These are phyloP conservation scores for Alloteropsis semialata DNA, from an alignment of 176 grass and related monocot species.

Conservation along the genomic window DNA sequence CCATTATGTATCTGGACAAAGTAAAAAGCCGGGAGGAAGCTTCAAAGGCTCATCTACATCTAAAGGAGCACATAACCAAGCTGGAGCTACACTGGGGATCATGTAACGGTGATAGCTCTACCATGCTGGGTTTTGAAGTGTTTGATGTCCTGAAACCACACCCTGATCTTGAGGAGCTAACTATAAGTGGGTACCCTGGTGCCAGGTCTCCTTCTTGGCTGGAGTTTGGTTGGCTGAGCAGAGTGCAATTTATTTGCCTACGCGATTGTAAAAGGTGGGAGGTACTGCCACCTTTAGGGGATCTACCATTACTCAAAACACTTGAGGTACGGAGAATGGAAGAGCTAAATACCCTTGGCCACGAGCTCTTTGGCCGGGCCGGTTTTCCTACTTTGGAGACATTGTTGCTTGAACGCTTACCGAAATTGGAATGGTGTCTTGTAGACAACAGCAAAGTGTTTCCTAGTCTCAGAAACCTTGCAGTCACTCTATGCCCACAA, in stretches of 20 bases:
- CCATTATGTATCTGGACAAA: slow-evolving; percentile 20
- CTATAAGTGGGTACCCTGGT: slow-evolving; percentile 35
- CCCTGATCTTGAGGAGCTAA: slow-evolving; percentile 23
- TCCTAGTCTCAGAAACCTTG: slow-evolving; percentile 14
- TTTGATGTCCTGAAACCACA: slow-evolving; percentile 40
- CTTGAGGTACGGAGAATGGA: slow-evolving; percentile 19
- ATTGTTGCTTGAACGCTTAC: not conserved
- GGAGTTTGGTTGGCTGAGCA: not conserved
- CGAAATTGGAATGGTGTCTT: slow-evolving; percentile 8
- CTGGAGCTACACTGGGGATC: slow-evolving; percentile 18
- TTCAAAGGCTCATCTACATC: not conserved
- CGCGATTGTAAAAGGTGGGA: slow-evolving; percentile 17
- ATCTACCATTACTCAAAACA: slow-evolving; percentile 17
- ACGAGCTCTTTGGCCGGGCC: slow-evolving; percentile 21
- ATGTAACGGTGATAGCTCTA: not conserved
- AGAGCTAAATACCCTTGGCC: not conserved
- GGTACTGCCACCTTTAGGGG: slow-evolving; percentile 34
- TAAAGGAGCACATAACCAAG: slow-evolving; percentile 19
- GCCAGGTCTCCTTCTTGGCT: slow-evolving; percentile 31
- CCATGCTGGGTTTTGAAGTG: not conserved
- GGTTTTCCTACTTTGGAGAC: slow-evolving; percentile 31
- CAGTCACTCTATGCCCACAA: slow-evolving; percentile 15
- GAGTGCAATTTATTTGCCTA: slow-evolving; percentile 3
- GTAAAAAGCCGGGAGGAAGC: not conserved
- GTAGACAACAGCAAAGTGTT: not conserved